Evolutionary conservation across 2,329 filamentous ascomycete genomes (phyloP).

Genomic region (Penicillium freii): DNA sequence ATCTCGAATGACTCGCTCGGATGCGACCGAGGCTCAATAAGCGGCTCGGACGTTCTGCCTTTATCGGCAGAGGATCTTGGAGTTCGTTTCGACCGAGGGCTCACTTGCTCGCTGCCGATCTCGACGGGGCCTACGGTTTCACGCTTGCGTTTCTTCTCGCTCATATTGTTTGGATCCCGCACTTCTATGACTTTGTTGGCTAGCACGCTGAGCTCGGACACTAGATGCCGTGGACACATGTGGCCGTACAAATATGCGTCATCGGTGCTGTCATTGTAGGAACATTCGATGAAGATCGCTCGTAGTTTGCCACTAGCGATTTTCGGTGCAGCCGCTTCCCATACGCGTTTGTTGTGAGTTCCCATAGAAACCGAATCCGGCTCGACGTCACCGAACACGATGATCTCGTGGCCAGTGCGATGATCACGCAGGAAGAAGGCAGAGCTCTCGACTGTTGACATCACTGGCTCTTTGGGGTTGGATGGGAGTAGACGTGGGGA

Average conservation of each 20-base stretch:
- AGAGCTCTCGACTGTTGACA: constrained; percentile 65
- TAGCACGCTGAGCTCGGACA: constrained; percentile 72
- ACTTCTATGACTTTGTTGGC: constrained; percentile 66
- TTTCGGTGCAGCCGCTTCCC: constrained; percentile 85
- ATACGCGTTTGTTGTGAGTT: constrained; percentile 78
- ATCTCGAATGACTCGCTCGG: not conserved
- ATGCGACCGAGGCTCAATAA: not conserved
- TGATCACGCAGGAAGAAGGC: constrained; percentile 89
- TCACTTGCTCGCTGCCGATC: constrained; percentile 23
- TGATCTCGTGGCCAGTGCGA: constrained; percentile 68
- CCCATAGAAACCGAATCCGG: constrained; percentile 80
- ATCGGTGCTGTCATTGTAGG: constrained; percentile 76
- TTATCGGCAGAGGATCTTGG: constrained; percentile 12
- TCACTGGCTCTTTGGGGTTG: constrained; percentile 19
- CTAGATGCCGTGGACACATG: constrained; percentile 76
- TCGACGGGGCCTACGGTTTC: constrained; percentile 16
- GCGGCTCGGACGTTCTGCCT: not conserved
- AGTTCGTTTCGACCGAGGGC: constrained; percentile 27
- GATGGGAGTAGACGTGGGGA: constrained; percentile 25
- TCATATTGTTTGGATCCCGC: constrained; percentile 35
- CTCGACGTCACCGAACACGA: constrained; percentile 95
- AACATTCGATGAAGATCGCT: constrained; percentile 94
- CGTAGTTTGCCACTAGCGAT: constrained; percentile 68
- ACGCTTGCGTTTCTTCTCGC: constrained; percentile 46
- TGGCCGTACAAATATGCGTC: constrained; percentile 84